These are phyloP conservation scores for Aspergillus sp. DNA, from an alignment of 2,329 filamentous ascomycete genomes.

Conservation along the genomic window DNA sequence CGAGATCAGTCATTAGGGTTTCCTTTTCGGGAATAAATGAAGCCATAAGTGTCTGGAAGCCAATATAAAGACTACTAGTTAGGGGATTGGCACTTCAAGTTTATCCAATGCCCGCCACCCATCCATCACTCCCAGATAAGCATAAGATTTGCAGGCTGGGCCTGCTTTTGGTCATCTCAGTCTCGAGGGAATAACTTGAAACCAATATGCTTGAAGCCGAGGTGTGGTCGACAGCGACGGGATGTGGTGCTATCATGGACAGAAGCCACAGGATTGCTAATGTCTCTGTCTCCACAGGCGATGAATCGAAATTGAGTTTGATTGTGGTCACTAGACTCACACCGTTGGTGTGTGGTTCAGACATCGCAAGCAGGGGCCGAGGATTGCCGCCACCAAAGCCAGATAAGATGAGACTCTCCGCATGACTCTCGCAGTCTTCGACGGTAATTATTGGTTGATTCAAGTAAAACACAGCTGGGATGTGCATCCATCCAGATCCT, in stretches of 20 bases:
- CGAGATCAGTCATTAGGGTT: no score
- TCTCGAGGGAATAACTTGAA: no score
- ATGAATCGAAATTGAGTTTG: neutral
- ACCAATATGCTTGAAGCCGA: no score
- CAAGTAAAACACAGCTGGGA: neutral
- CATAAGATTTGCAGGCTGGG: no score
- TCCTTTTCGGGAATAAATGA: no score
- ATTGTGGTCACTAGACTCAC: neutral
- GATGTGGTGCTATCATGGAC: neutral
- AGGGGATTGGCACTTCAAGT: no score
- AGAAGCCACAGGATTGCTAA: neutral
- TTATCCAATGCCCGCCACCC: no score
- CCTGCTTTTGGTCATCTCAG: no score
- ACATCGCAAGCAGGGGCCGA: neutral
- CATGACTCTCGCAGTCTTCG: neutral
- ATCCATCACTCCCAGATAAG: no score
- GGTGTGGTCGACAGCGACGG: neutral
- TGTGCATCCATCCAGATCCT: neutral
- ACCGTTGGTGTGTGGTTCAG: neutral
- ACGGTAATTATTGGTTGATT: neutral
- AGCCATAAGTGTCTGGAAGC: no score
- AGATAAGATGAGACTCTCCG: neutral
- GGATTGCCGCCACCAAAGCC: neutral
- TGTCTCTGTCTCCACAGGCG: neutral
- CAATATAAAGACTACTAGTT: no score